Percentiles rank a stretch among this genome's conserved stretches.
These are phyloP conservation scores for Teratosphaeria zuluensis DNA, from an alignment of 2,329 filamentous ascomycete species.

Conservation along the genomic window DNA sequence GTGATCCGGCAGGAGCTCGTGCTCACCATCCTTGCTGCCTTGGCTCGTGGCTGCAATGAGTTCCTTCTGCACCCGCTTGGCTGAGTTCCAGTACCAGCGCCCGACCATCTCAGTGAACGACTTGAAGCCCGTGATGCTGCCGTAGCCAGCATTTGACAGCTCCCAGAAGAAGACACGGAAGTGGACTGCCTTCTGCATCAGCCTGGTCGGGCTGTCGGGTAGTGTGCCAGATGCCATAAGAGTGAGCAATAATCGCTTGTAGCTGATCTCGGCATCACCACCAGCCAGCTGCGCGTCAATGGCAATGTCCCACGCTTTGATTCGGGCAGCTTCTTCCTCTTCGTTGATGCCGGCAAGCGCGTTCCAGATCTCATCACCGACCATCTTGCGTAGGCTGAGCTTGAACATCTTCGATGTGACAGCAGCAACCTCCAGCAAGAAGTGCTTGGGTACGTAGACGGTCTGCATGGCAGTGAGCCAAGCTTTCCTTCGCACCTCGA, in stretches of 20 bases:
- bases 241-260: conserved; percentile 73
- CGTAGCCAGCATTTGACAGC: conserved; percentile 54
- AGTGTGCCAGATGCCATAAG: conserved; percentile 81
- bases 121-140: conserved; percentile 56
- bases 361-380: conserved; percentile 70
- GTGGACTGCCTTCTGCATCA: conserved; percentile 89
- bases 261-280: conserved; percentile 81
- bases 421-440: conserved; percentile 75
- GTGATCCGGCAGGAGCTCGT: conserved; percentile 65
- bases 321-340: conserved; percentile 74
- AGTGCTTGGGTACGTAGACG: conserved; percentile 82
- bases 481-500: conserved; percentile 75
- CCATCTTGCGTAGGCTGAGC: conserved; percentile 65
- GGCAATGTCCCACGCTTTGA: conserved; percentile 89
- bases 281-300: conserved; percentile 87
- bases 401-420: conserved; percentile 72
- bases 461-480: conserved; percentile 92
- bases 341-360: conserved; percentile 69
- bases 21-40: conserved; percentile 34
- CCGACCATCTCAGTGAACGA: conserved; percentile 64
- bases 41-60: conserved; percentile 16
- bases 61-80: conserved; percentile 51
- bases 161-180: conserved; percentile 85
- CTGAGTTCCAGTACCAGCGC: conserved; percentile 69
- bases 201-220: conserved; percentile 67